phyloP scores from a whole-genome alignment of 1,284 basidiomycete species.

The Ceratorhiza oryzae-sativae region DNA sequence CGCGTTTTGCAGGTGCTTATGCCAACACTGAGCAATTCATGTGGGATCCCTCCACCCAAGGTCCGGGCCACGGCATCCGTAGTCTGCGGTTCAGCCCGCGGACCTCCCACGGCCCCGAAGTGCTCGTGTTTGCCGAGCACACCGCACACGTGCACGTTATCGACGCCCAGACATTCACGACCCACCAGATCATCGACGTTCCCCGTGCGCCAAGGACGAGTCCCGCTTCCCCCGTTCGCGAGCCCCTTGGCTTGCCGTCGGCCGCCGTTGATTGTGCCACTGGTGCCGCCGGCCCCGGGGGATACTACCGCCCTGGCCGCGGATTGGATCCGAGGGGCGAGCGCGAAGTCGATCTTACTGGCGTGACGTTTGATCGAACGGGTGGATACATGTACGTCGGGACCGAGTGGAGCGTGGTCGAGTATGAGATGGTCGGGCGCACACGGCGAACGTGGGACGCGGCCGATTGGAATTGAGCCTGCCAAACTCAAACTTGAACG shows the following conservation, averaged over 20 bases:
- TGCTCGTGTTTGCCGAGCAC: slow-evolving; percentile 88
- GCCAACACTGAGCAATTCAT: slow-evolving; percentile 39
- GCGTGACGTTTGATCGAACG: slow-evolving; percentile 74
- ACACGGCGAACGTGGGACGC: slow-evolving; percentile 52
- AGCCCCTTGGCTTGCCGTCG: slow-evolving; percentile 10
- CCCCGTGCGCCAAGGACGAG: slow-evolving; percentile 50
- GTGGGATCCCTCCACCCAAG: slow-evolving; percentile 49
- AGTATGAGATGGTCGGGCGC: slow-evolving; percentile 63
- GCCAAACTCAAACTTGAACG: too few species aligned
- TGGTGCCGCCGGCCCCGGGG: neutral
- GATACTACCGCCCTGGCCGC: slow-evolving; percentile 8
- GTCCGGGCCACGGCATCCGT: slow-evolving; percentile 78
- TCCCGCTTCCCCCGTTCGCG: neutral
- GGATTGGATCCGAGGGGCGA: slow-evolving; percentile 44
- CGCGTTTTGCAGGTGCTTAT: slow-evolving; percentile 24
- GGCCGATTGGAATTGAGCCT: slow-evolving; percentile 46
- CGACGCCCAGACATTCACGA: slow-evolving; percentile 81
- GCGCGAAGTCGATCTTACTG: slow-evolving; percentile 61
- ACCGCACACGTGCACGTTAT: slow-evolving; percentile 76
- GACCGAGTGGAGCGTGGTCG: slow-evolving; percentile 64
- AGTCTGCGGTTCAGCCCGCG: slow-evolving; percentile 76
- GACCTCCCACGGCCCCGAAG: slow-evolving; percentile 60
- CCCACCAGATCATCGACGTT: slow-evolving; percentile 70
- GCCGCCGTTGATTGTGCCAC: neutral
- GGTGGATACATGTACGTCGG: slow-evolving; percentile 74